Evolutionary conservation across 768 basidiomycete species (phyloP).

Genomic region (Cystofilobasidium capitatum): DNA sequence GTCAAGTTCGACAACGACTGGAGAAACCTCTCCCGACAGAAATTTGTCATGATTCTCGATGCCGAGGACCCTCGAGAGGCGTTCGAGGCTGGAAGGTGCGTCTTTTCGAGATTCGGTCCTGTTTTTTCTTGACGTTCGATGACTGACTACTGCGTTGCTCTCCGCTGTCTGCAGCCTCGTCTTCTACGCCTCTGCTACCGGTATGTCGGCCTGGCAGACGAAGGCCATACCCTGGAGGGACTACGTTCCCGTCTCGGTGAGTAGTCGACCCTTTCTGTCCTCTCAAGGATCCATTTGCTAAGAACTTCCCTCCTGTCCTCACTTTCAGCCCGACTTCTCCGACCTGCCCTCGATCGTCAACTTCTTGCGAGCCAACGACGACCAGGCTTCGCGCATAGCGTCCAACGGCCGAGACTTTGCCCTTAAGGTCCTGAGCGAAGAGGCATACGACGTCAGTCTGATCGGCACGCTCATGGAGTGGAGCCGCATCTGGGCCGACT

Average conservation of each 20-base stretch:
- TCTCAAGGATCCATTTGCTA: not conserved
- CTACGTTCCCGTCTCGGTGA: slow-evolving; percentile 23
- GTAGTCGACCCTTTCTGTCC: not conserved
- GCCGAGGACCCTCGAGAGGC: slow-evolving; percentile 13
- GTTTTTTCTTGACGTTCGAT: not conserved
- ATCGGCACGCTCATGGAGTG: slow-evolving; percentile 20
- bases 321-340: slow-evolving; percentile 21
- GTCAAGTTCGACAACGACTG: slow-evolving; percentile 11
- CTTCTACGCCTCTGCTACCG: slow-evolving; percentile 10
- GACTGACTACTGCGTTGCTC: not conserved
- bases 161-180: slow-evolving; percentile 1
- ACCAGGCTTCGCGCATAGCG: slow-evolving; percentile 20
- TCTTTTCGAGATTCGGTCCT: not conserved
- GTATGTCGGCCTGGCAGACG: slow-evolving; percentile 23
- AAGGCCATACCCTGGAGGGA: slow-evolving; percentile 25
- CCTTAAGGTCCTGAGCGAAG: slow-evolving; percentile 11
- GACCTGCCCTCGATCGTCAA: slow-evolving; percentile 19
- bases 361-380: slow-evolving; percentile 25
- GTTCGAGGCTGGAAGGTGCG: slow-evolving; percentile 21
- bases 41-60: slow-evolving; percentile 18
- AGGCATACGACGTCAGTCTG: not conserved
- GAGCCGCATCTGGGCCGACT: slow-evolving; percentile 17
- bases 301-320: not conserved
- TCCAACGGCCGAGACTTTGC: slow-evolving; percentile 15
- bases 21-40: slow-evolving; percentile 1